Evolutionary conservation across 2,329 filamentous ascomycete genomes (phyloP).

Genomic region (Zalaria obscura): DNA sequence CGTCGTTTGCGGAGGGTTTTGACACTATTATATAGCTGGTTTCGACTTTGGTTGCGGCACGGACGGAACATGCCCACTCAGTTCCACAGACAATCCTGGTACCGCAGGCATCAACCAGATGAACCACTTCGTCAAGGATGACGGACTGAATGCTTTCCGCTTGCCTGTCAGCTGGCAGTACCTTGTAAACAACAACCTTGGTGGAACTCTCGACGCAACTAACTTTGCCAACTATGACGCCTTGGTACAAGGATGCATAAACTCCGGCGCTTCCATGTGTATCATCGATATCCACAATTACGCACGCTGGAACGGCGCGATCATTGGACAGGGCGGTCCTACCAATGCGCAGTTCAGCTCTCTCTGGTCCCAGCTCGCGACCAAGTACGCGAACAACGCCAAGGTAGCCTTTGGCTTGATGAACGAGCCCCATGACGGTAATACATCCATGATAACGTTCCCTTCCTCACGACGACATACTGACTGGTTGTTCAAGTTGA

Average conservation of each 20-base stretch:
- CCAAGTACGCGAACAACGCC: conserved; percentile 39
- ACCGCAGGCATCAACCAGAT: conserved; percentile 17
- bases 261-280: conserved; percentile 7
- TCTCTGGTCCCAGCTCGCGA: conserved; percentile 43
- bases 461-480: conserved; percentile 16
- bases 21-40: conserved; percentile 5
- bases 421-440: conserved; percentile 49
- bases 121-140: conserved; percentile 40
- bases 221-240: conserved; percentile 8
- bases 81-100: conserved; percentile 18
- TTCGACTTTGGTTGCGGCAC: conserved; percentile 22
- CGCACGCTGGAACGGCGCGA: conserved; percentile 41
- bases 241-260: conserved; percentile 7
- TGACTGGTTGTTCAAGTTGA: conserved; percentile 16
- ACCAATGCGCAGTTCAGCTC: conserved; percentile 42
- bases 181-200: conserved; percentile 9
- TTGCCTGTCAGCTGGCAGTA: conserved; percentile 30
- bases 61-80: conserved; percentile 23
- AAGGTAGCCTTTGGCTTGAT: conserved; percentile 51
- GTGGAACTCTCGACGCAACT: conserved; percentile 7
- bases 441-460: not conserved
- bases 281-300: conserved; percentile 18
- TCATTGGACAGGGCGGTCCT: conserved; percentile 53
- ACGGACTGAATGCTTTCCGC: conserved; percentile 42
- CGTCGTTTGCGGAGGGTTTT: conserved; percentile 1